phyloP scores from a whole-genome alignment of 352 stramenopile genomes.

The Phytophthora sp. region DNA sequence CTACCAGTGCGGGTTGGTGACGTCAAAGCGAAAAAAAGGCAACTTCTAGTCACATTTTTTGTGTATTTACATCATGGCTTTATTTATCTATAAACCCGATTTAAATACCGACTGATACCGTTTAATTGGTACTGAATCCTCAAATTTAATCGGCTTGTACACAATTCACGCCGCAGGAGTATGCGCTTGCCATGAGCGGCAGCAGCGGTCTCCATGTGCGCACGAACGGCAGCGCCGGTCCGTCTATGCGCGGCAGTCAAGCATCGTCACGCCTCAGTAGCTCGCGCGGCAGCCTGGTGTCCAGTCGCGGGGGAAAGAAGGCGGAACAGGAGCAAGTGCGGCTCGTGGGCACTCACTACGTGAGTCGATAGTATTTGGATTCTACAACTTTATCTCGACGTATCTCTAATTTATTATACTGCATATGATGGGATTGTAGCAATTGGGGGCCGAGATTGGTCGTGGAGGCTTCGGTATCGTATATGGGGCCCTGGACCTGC shows the following conservation, averaged over 20 bases:
- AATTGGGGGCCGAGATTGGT: conserved; percentile 92
- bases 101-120: background rate
- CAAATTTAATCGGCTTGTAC: conserved; percentile 5
- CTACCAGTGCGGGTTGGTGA: conserved; percentile 55
- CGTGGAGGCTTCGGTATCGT: conserved; percentile 92
- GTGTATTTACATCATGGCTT: background rate
- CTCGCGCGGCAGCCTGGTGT: conserved; percentile 24
- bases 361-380: conserved; percentile 31
- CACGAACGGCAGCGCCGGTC: conserved; percentile 18
- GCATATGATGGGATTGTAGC: conserved; percentile 45
- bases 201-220: conserved; percentile 32
- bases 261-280: conserved; percentile 18
- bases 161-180: conserved; percentile 8
- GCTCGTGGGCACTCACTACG: conserved; percentile 78
- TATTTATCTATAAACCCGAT: background rate
- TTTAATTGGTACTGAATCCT: background rate
- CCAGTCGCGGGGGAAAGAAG: conserved; percentile 34
- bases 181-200: conserved; percentile 33
- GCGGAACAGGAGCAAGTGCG: conserved; percentile 59
- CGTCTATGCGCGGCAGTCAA: conserved; percentile 16
- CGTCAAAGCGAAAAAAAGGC: background rate
- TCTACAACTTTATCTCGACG: background rate
- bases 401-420: conserved; percentile 11
- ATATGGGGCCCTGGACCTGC: conserved; percentile 87
- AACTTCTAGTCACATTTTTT: background rate